phyloP scores from a whole-genome alignment of 345 rosid genomes.

The Brassica juncea region DNA sequence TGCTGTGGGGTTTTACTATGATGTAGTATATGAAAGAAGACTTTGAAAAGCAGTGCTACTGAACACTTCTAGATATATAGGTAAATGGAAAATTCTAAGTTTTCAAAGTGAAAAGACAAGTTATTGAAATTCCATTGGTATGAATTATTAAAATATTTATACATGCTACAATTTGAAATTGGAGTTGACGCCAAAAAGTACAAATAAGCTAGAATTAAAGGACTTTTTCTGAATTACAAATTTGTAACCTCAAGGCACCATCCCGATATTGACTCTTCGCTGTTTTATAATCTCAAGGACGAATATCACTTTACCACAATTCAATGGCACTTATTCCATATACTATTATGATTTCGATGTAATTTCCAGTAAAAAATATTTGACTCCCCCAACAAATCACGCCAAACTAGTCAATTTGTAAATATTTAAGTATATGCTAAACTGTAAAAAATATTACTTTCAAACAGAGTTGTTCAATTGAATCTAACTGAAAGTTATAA shows the following conservation, averaged over 20 bases:
- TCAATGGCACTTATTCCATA: conserved; percentile 23
- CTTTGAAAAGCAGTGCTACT: conserved; percentile 16
- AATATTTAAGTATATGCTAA: not conserved
- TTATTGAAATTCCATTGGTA: conserved; percentile 28
- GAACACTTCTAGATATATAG: conserved; percentile 25
- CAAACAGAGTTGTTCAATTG: not conserved
- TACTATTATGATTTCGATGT: conserved; percentile 21
- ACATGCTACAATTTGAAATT: conserved; percentile 23
- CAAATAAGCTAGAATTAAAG: conserved; percentile 23
- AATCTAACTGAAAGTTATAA: not conserved
- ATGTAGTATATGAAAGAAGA: conserved; percentile 2
- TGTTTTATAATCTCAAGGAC: conserved; percentile 23
- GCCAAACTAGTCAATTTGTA: conserved; percentile 23
- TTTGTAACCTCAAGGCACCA: conserved; percentile 36
- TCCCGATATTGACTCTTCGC: conserved; percentile 31
- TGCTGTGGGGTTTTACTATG: not conserved
- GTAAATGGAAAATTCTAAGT: conserved; percentile 29
- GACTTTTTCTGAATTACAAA: conserved; percentile 23
- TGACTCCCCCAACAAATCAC: conserved; percentile 11
- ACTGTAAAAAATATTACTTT: not conserved
- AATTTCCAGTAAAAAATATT: not conserved
- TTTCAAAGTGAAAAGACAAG: conserved; percentile 39
- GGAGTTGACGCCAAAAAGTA: conserved; percentile 26
- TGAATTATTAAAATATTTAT: not conserved
- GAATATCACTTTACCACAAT: conserved; percentile 27